Evolutionary conservation across 2,329 filamentous ascomycete genomes (phyloP).

Genomic region (Atkinsonella hypoxylon): DNA sequence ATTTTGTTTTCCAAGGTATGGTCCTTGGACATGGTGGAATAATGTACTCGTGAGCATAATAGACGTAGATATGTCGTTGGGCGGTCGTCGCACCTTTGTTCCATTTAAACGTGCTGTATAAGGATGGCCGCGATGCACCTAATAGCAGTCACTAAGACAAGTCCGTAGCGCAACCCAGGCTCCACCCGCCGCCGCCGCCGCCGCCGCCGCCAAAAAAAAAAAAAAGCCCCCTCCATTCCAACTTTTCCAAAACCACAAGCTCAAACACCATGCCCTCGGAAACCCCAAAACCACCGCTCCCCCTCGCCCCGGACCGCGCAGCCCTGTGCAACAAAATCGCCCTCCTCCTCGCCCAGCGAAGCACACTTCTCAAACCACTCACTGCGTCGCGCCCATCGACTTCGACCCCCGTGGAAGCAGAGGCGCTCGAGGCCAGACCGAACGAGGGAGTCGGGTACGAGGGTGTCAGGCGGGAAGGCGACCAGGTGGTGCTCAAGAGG

Average conservation of each 20-base stretch:
- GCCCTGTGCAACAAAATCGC: slow-evolving; percentile 30
- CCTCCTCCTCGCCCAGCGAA: slow-evolving; percentile 24
- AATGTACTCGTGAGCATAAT: neutral
- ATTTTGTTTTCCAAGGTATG: neutral
- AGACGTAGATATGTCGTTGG: neutral
- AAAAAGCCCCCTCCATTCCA: no score
- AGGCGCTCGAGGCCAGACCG: slow-evolving; percentile 2
- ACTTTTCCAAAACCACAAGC: no score
- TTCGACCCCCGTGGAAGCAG: no score
- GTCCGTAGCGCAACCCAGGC: no score
- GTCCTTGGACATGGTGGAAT: neutral
- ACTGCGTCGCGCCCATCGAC: slow-evolving; percentile 13
- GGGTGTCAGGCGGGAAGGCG: slow-evolving; percentile 19
- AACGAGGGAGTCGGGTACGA: slow-evolving; percentile 32
- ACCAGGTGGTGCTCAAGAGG: slow-evolving; percentile 10
- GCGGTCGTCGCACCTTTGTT: no score
- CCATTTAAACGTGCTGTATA: no score
- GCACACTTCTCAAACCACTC: slow-evolving; percentile 21
- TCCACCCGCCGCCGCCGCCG: no score
- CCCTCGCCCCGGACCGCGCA: slow-evolving; percentile 25
- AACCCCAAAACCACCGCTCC: slow-evolving; percentile 13
- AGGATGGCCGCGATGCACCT: no score
- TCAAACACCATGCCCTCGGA: no score
- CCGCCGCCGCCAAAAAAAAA: no score
- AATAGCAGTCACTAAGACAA: no score